Evolutionary conservation across 208 protist genomes (phyloP), one percentile per base, ranked within the genome.

Genomic region (Trypanosoma boissoni): DNA sequence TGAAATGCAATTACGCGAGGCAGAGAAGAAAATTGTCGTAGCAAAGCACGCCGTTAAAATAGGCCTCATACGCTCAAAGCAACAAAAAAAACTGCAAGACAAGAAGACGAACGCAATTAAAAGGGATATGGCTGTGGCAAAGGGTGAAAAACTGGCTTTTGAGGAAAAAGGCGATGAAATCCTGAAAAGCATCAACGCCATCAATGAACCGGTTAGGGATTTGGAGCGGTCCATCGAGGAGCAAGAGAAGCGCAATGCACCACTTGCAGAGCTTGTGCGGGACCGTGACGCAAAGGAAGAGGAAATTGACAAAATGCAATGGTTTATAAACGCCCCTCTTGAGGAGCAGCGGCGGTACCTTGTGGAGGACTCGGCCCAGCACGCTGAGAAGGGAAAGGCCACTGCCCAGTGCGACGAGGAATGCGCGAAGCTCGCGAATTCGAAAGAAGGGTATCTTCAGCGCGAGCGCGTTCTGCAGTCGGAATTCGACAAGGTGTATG

Each of bases 401-500:
- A 57, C 68, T 14, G 62, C 41, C 26, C 53, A 81, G 50, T 9
- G 76, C 2, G 58, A 70, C 37, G 34, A 32, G 1, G 56, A 77
- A 24, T 37, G 80, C 43, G 31, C 66, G 28, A 67, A 83, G 39
- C 29, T 64, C 18, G 39, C 55, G 27, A 48, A 53, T 12, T 44
- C 67, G 1, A 56, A 61, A 45, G 59, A 69, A 21, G 50, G 69
- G 39, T 50, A 49, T 23, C n/a, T 37, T 23, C 14, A 58, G 9
- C 56, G 73, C 14, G 65, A 76, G 20, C 32, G 49, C 21, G 49
- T 7, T 1, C 39, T 86, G 18, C 61, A 86, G 48, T 49, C 54
- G 32, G 78, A 77, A 0, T 93, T 87, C 75, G 70, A 82, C 6
- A 39, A 55, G n/a, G 74, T 71, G 14, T 44, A 76, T 20, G 65